phyloP scores from a whole-genome alignment of 2,329 filamentous ascomycete genomes.

The Leptographium wingfieldii region DNA sequence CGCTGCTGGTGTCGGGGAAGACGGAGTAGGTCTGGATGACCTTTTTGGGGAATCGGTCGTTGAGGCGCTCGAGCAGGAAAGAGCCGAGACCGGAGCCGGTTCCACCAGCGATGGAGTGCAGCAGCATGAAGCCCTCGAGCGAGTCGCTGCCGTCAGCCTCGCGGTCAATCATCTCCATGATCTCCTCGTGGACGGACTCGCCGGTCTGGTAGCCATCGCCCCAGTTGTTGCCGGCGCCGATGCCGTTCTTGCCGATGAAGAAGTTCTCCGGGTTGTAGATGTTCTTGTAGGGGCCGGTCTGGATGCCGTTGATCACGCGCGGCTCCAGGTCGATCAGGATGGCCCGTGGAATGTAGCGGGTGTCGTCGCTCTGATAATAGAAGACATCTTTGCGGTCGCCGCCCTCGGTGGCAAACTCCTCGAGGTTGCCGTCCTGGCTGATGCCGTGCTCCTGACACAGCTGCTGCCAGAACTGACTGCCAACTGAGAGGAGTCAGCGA shows the following conservation, averaged over 20 bases:
- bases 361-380: constrained; percentile 99
- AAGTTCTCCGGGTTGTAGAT: constrained; percentile 99
- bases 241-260: constrained; percentile 86
- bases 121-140: constrained; percentile 96
- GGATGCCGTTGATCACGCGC: constrained; percentile 81
- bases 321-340: constrained; percentile 94
- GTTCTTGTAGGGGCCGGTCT: constrained; percentile 88
- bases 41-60: constrained; percentile 97
- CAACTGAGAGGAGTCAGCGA: constrained; percentile 47
- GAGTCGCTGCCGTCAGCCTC: constrained; percentile 98
- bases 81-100: constrained; percentile 94
- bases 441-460: constrained; percentile 97
- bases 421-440: constrained; percentile 90
- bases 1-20: constrained; percentile 84
- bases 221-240: constrained; percentile 97
- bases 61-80: constrained; percentile 87
- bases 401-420: constrained; percentile 95
- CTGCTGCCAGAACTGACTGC: constrained; percentile 98
- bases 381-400: constrained; percentile 98
- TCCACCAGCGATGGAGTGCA: constrained; percentile 94
- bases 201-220: constrained; percentile 90
- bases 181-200: constrained; percentile 85
- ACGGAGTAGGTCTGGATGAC: constrained; percentile 98
- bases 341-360: constrained; percentile 90
- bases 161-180: constrained; percentile 98